Evolutionary conservation across 306 rosid genomes (phyloP).

Genomic region (Quercus variabilis): DNA sequence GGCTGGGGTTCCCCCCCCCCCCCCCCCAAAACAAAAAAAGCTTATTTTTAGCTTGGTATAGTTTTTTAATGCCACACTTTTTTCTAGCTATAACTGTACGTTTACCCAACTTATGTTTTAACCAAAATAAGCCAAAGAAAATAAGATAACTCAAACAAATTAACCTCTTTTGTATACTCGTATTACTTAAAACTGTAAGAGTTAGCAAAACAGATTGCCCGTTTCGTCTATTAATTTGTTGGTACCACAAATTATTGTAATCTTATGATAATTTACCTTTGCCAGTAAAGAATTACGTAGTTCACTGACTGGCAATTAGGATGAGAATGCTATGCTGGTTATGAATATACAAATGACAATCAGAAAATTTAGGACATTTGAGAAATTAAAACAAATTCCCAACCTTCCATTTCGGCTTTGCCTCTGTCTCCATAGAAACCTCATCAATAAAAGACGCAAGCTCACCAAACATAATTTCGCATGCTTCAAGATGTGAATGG

Average conservation of each 20-base stretch:
- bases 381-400: conserved; percentile 16
- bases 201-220: not conserved
- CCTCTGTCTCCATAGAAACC: conserved; percentile 85
- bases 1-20: no score
- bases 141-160: not conserved
- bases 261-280: not conserved
- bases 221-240: not conserved
- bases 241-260: not conserved
- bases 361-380: conserved; percentile 7
- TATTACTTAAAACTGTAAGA: not conserved
- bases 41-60: no score
- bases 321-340: not conserved
- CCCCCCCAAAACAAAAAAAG: no score
- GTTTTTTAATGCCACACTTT: no score
- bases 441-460: conserved; percentile 88
- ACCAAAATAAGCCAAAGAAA: no score
- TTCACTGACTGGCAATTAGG: not conserved
- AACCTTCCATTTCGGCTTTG: conserved; percentile 98
- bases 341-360: conserved; percentile 1
- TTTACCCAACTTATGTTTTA: no score
- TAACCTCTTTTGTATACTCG: not conserved
- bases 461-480: conserved; percentile 92
- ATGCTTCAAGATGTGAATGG: conserved; percentile 88
- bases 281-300: not conserved
- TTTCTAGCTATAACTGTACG: no score